Conservation (phyloP, 2,329 filamentous ascomycete species). For the Ceratocystis destructans region DNA sequence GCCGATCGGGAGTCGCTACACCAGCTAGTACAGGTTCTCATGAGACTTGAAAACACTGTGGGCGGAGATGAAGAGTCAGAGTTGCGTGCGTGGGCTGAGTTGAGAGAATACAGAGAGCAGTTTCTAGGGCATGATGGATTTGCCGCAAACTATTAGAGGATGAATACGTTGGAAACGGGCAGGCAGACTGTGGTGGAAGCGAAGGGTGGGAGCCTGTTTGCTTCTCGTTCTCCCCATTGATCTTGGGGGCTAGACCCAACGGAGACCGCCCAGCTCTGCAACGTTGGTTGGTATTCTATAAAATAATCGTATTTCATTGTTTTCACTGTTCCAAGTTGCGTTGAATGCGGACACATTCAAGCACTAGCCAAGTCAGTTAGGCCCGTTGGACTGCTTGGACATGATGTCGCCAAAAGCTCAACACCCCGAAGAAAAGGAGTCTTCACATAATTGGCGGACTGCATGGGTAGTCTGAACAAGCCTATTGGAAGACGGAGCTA, state of each 20-base stretch:
- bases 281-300: background rate
- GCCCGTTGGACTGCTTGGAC: background rate
- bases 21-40: slow-evolving; percentile 15
- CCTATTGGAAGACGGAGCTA: background rate
- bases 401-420: slow-evolving; percentile 1
- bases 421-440: background rate
- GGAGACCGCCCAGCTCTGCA: background rate
- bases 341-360: background rate
- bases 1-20: slow-evolving; percentile 14
- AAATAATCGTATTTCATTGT: background rate
- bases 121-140: slow-evolving; percentile 19
- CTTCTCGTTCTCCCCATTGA: background rate
- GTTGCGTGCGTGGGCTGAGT: slow-evolving; percentile 16
- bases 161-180: background rate
- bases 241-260: background rate
- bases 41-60: slow-evolving; percentile 14
- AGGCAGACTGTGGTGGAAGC: background rate
- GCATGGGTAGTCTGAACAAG: background rate
- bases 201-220: background rate
- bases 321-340: background rate
- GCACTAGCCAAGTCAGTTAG: background rate
- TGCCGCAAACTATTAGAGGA: slow-evolving; percentile 15
- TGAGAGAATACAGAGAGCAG: slow-evolving; percentile 16
- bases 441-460: background rate
- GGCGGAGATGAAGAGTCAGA: slow-evolving; percentile 18